Percentiles rank a stretch among this genome's conserved stretches.
These are phyloP conservation scores for Scedosporium dehoogii DNA, from an alignment of 2,329 filamentous ascomycete genomes.

Conservation along the genomic window DNA sequence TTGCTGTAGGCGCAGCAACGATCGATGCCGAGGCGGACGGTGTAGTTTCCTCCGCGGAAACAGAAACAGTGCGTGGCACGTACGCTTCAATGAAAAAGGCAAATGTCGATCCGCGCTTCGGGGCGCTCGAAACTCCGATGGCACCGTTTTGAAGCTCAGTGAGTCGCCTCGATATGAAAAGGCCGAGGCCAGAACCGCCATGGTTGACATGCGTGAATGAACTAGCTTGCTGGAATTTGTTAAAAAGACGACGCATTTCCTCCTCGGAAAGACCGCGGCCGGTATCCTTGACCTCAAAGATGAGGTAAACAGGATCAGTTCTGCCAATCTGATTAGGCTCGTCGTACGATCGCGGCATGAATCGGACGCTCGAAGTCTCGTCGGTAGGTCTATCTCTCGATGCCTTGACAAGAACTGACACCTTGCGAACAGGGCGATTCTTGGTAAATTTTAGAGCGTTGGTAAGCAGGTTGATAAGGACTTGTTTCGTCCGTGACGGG, in stretches of 20 bases:
- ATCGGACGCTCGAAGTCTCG: constrained; percentile 41
- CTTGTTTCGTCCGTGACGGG: constrained; percentile 64
- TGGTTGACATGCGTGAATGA: constrained; percentile 70
- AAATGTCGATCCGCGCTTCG: constrained; percentile 64
- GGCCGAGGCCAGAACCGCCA: constrained; percentile 66
- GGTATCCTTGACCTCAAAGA: constrained; percentile 68
- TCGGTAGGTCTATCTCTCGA: constrained; percentile 27
- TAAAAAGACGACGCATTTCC: constrained; percentile 66
- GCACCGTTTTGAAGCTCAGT: constrained; percentile 73
- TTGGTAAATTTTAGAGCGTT: constrained; percentile 79
- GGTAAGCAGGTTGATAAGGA: constrained; percentile 70
- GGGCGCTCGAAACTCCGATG: constrained; percentile 62
- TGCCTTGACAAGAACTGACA: constrained; percentile 37
- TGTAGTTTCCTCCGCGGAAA: constrained; percentile 29
- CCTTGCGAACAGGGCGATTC: constrained; percentile 45
- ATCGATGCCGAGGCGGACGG: constrained; percentile 14
- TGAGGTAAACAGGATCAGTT: constrained; percentile 49
- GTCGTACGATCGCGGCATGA: constrained; percentile 35
- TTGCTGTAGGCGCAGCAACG: neutral
- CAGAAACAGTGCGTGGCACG: constrained; percentile 28
- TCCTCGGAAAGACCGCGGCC: constrained; percentile 62
- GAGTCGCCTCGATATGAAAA: constrained; percentile 72
- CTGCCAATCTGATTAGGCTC: neutral
- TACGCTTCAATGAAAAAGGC: constrained; percentile 62
- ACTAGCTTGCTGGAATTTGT: constrained; percentile 69